These are phyloP conservation scores for Platanthera zijinensis DNA, from an alignment of 106 monocot species.

Conservation along the genomic window DNA sequence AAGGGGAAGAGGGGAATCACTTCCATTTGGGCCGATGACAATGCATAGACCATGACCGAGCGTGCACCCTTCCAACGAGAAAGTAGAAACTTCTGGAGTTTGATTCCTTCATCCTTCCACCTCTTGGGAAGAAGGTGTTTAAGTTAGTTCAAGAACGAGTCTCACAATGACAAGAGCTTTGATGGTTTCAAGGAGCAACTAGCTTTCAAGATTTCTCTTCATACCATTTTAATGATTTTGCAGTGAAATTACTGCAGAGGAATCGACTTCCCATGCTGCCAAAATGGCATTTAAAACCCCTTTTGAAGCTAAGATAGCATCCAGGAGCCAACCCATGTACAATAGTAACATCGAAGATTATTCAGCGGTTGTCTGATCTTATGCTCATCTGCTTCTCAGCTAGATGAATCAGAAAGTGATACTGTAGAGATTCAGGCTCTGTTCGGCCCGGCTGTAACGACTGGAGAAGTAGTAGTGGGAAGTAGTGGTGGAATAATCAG, in stretches of 20 bases:
- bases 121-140: conserved; percentile 86
- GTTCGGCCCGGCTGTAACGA: no score
- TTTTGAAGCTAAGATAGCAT: background rate
- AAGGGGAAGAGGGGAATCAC: conserved; percentile 28
- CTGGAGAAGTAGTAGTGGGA: no score
- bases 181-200: background rate
- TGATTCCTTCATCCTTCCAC: conserved; percentile 76
- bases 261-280: conserved; percentile 4
- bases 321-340: background rate
- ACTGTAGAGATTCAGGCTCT: background rate
- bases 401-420: background rate
- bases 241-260: conserved; percentile 5
- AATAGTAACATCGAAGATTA: background rate
- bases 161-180: conserved; percentile 11
- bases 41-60: conserved; percentile 85
- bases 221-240: background rate
- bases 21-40: conserved; percentile 80
- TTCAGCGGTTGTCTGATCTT: background rate
- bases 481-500: no score
- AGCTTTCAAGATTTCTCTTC: background rate
- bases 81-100: conserved; percentile 88
- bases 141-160: conserved; percentile 86
- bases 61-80: conserved; percentile 63
- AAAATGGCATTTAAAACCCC: conserved; percentile 6
- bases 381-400: background rate